These are phyloP conservation scores for Silene conica DNA, from an alignment of 148 eudicot genomes.

Conservation along the genomic window DNA sequence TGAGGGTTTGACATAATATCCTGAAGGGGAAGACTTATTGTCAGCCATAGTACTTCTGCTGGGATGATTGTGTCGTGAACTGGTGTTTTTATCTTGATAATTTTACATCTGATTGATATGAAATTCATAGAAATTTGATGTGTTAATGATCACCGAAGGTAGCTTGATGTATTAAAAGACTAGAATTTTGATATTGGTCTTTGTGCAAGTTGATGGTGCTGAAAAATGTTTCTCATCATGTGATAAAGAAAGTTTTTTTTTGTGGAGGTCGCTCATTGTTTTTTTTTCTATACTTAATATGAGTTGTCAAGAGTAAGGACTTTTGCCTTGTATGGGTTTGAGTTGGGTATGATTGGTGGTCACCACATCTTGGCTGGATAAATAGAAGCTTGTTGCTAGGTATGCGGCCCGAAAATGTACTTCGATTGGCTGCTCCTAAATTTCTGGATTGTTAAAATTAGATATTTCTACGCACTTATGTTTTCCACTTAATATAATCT, in stretches of 20 bases:
- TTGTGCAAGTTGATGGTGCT: not conserved
- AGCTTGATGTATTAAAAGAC: not conserved
- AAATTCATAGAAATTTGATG: conserved; percentile 1
- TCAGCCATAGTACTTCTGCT: not conserved
- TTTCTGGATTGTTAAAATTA: not conserved
- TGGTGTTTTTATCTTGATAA: not conserved
- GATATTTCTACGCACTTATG: not conserved
- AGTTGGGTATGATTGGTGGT: not conserved
- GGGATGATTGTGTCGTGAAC: not conserved
- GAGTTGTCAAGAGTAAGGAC: not conserved
- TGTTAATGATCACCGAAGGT: not conserved
- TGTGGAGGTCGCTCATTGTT: not conserved
- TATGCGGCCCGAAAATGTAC: conserved; percentile 2
- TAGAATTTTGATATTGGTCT: not conserved
- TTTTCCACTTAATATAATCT: not conserved
- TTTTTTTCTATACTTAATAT: not conserved
- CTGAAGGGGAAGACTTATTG: not conserved
- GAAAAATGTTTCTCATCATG: not conserved
- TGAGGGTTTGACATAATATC: not conserved
- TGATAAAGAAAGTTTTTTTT: not conserved
- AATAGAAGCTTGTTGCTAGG: not conserved
- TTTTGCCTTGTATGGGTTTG: not conserved
- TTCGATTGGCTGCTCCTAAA: not conserved
- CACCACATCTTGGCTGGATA: not conserved
- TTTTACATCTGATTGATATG: not conserved